Conservation (phyloP, 2,329 filamentous ascomycete genomes). For the Aspergillus sp. region DNA sequence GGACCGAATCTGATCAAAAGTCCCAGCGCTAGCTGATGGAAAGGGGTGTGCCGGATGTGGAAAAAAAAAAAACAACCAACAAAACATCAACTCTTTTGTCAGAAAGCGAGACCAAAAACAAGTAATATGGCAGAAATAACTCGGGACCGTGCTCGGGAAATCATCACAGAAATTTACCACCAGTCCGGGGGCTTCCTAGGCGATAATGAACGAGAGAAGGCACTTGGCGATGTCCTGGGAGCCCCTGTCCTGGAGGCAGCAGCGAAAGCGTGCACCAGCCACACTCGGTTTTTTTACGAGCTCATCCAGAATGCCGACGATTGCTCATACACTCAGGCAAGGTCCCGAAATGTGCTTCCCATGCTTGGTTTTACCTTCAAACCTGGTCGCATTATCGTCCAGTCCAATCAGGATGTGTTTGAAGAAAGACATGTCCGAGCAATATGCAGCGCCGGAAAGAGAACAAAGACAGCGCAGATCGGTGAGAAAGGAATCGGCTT, state of each 20-base stretch:
- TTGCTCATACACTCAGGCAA: background rate
- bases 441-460: background rate
- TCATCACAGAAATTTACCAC: background rate
- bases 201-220: background rate
- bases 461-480: background rate
- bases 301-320: constrained; percentile 4
- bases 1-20: too few relatives aligned
- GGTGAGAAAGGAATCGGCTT: background rate
- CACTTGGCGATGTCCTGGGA: background rate
- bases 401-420: constrained; percentile 7
- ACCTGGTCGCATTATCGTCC: background rate
- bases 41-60: background rate
- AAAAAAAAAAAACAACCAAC: too few relatives aligned
- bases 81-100: background rate
- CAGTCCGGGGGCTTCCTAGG: background rate
- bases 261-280: background rate
- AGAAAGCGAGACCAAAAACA: background rate
- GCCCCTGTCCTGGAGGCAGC: background rate
- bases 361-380: background rate
- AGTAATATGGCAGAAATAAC: background rate
- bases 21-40: too few relatives aligned
- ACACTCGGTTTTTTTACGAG: constrained; percentile 4
- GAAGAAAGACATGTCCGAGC: background rate
- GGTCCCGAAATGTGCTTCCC: background rate
- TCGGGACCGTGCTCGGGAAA: background rate